Conservation (phyloP, 495 filamentous ascomycete genomes). For the Sabuloglossum arenarium region DNA sequence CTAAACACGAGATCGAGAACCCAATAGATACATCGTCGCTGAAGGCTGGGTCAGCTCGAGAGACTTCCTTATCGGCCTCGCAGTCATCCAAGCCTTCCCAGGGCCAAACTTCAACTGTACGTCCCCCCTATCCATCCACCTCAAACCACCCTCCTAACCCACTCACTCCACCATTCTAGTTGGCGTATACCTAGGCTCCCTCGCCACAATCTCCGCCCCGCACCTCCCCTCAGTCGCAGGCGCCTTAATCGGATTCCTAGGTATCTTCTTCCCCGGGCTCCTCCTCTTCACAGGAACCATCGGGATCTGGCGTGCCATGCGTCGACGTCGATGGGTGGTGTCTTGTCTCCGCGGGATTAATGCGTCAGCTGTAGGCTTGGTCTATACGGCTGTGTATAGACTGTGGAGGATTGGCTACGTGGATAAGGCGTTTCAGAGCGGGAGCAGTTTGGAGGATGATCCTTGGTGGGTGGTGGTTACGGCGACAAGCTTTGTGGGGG, state of each 20-base stretch:
- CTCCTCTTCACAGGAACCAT: slow-evolving; percentile 43
- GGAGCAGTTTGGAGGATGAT: slow-evolving; percentile 21
- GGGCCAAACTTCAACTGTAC: slow-evolving; percentile 68
- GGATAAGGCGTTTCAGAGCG: slow-evolving; percentile 24
- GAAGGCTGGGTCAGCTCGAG: slow-evolving; percentile 59
- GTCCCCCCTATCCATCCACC: not conserved
- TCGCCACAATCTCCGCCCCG: slow-evolving; percentile 22
- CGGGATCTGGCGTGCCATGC: slow-evolving; percentile 44
- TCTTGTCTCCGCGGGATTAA: slow-evolving; percentile 46
- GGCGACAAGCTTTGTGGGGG: slow-evolving; percentile 39
- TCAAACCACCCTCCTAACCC: not conserved
- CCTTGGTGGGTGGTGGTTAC: slow-evolving; percentile 17
- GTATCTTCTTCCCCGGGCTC: slow-evolving; percentile 56
- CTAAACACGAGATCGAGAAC: not conserved
- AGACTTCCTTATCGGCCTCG: slow-evolving; percentile 67
- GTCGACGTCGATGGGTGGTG: slow-evolving; percentile 31
- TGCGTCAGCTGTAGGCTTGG: slow-evolving; percentile 54
- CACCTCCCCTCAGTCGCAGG: slow-evolving; percentile 24
- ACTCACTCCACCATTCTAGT: slow-evolving; percentile 12
- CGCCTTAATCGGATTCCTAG: slow-evolving; percentile 43
- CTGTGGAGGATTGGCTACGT: slow-evolving; percentile 64
- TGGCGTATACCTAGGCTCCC: slow-evolving; percentile 51
- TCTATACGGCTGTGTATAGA: slow-evolving; percentile 73
- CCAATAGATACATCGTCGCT: slow-evolving; percentile 40
- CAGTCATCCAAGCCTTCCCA: slow-evolving; percentile 65